A percentile compares a stretch with the other conserved stretches of the same genome.
phyloP scores from a whole-genome alignment of 2,329 filamentous ascomycete species.

The Phaeosphaeriaceae sp. region DNA sequence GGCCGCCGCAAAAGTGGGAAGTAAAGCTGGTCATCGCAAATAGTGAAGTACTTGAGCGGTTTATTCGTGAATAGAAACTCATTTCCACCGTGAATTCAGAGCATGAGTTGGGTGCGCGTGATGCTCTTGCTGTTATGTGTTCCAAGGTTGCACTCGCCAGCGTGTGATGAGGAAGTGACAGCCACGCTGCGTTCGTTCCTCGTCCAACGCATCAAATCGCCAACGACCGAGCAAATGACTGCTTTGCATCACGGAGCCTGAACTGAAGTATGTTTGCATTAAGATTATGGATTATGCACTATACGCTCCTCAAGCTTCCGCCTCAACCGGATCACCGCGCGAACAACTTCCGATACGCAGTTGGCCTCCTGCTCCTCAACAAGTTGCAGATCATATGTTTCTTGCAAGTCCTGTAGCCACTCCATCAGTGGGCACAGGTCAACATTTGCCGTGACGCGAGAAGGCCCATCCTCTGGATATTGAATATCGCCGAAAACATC shows the following conservation, averaged over 20 bases:
- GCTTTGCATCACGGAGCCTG: neutral
- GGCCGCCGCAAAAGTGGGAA: neutral
- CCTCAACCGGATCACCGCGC: neutral
- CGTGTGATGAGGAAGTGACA: neutral
- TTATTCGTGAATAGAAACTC: neutral
- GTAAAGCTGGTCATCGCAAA: neutral
- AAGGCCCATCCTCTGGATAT: too few relatives aligned
- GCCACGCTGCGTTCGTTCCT: neutral
- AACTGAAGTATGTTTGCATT: neutral
- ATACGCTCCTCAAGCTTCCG: neutral
- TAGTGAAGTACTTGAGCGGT: neutral
- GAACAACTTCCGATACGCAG: neutral
- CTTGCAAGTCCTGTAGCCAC: neutral
- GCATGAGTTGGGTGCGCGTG: neutral
- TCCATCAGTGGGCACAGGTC: neutral
- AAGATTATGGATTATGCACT: neutral
- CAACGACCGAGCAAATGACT: neutral
- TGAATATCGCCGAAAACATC: neutral
- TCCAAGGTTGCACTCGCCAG: neutral
- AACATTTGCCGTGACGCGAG: too few relatives aligned
- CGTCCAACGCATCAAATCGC: neutral
- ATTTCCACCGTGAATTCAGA: neutral
- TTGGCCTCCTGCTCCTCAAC: neutral
- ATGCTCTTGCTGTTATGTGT: neutral
- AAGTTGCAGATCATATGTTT: neutral